Percentiles rank a stretch among this genome's conserved stretches.
Conservation (phyloP, 2,329 filamentous ascomycete genomes). For the Atkinsonella texensis region DNA sequence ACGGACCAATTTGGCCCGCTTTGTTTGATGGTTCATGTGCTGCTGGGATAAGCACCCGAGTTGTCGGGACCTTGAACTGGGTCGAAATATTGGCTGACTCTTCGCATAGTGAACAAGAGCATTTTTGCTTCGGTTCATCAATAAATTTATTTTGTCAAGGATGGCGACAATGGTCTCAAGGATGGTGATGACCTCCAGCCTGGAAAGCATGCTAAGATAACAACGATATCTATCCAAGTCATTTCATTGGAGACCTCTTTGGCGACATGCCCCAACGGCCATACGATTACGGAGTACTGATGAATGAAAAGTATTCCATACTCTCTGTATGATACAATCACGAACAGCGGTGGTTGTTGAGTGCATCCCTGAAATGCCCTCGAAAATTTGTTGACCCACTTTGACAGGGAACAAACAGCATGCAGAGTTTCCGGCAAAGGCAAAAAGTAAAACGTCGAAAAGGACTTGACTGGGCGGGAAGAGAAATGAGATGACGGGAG, state of each 20-base stretch:
- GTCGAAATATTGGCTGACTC: background rate
- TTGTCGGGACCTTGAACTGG: constrained; percentile 6
- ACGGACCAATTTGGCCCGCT: constrained; percentile 4
- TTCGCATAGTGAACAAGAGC: background rate
- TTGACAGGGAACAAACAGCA: background rate
- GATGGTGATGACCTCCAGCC: no score
- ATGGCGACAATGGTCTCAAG: background rate
- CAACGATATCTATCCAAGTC: no score
- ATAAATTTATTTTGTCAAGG: background rate
- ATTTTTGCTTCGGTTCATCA: no score
- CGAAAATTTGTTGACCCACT: background rate
- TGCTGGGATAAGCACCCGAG: constrained; percentile 4
- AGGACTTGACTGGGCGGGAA: background rate
- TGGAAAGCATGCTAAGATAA: no score
- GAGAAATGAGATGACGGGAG: constrained; percentile 1
- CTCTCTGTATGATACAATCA: background rate
- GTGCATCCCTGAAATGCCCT: background rate
- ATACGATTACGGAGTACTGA: background rate
- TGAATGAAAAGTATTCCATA: background rate
- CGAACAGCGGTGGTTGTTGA: background rate
- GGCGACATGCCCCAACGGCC: background rate
- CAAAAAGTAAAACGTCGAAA: background rate
- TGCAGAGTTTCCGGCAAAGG: background rate
- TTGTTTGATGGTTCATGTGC: constrained; percentile 1
- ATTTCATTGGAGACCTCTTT: no score